Percentiles rank a stretch among this genome's conserved stretches.
These are phyloP conservation scores for Colletotrichum musicola DNA, from an alignment of 2,329 filamentous ascomycete species.

Conservation along the genomic window DNA sequence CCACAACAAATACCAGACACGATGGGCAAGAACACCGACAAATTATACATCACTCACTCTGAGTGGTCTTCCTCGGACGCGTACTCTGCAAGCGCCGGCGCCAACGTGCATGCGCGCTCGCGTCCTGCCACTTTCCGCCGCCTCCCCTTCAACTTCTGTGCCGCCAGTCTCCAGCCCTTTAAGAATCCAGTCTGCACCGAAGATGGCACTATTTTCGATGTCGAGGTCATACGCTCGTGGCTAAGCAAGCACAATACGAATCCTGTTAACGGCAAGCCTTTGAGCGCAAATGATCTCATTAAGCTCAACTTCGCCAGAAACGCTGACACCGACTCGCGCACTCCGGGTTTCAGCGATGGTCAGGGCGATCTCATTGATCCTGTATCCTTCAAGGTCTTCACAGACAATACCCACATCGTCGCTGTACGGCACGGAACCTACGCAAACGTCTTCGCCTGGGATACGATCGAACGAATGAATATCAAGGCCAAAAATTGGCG, in stretches of 20 bases:
- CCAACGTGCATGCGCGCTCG: constrained; percentile 70
- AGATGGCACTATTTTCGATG: constrained; percentile 91
- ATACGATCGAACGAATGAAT: constrained; percentile 95
- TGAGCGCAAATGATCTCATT: constrained; percentile 86
- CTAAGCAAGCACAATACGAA: constrained; percentile 94
- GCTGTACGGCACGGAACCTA: constrained; percentile 83
- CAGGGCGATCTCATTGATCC: constrained; percentile 91
- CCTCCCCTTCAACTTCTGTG: constrained; percentile 98
- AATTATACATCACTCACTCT: constrained; percentile 86
- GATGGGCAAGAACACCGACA: constrained; percentile 64
- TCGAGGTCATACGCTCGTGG: constrained; percentile 95
- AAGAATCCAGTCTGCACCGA: constrained; percentile 92
- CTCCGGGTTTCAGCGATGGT: constrained; percentile 61
- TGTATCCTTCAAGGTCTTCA: constrained; percentile 97
- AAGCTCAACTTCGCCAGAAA: constrained; percentile 94
- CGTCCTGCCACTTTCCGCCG: constrained; percentile 80
- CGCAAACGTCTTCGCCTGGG: constrained; percentile 96
- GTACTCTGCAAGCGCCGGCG: constrained; percentile 83
- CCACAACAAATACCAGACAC: too few species aligned
- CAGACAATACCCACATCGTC: constrained; percentile 97
- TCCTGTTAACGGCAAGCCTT: constrained; percentile 83
- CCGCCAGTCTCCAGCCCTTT: constrained; percentile 95
- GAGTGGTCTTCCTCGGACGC: constrained; percentile 96
- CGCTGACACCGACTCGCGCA: constrained; percentile 71
- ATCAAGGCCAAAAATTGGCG: constrained; percentile 97